Percentiles rank a stretch among this genome's conserved stretches.
These are phyloP conservation scores for Amaranthus palmeri DNA, from an alignment of 148 eudicot genomes.

Conservation along the genomic window DNA sequence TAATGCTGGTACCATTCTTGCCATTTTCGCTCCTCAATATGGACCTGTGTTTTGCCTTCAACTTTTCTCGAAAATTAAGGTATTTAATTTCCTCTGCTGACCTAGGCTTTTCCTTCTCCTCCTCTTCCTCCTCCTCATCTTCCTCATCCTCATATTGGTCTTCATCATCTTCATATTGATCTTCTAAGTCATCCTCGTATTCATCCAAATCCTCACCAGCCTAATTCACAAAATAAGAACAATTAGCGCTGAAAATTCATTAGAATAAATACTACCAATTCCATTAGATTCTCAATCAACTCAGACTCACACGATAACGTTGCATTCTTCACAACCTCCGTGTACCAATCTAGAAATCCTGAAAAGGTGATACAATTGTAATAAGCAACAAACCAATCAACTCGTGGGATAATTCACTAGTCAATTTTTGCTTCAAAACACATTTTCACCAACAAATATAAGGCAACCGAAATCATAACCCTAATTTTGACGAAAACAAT, in stretches of 20 bases:
- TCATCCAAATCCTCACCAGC: constrained; percentile 21
- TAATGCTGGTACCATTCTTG: constrained; percentile 24
- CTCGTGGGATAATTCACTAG: neutral
- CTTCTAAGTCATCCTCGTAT: constrained; percentile 23
- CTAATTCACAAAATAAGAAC: neutral
- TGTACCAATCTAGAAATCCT: neutral
- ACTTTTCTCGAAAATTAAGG: constrained; percentile 54
- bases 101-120: constrained; percentile 24
- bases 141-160: constrained; percentile 10
- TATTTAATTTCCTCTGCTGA: constrained; percentile 63
- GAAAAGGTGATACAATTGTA: neutral
- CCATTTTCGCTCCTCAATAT: constrained; percentile 59
- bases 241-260: neutral
- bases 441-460: neutral
- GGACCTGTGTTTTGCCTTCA: constrained; percentile 59
- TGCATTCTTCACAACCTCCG: neutral
- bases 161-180: constrained; percentile 18
- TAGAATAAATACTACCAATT: neutral
- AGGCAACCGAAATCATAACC: neutral
- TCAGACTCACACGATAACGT: constrained; percentile 6
- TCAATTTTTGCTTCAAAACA: neutral
- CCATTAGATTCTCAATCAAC: neutral
- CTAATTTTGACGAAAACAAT: neutral
- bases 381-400: neutral
- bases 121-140: constrained; percentile 15